Evolutionary conservation across 805 yeast species (phyloP), one percentile per base, ranked within the genome.

Genomic region (Dipodascus geniculatus): DNA sequence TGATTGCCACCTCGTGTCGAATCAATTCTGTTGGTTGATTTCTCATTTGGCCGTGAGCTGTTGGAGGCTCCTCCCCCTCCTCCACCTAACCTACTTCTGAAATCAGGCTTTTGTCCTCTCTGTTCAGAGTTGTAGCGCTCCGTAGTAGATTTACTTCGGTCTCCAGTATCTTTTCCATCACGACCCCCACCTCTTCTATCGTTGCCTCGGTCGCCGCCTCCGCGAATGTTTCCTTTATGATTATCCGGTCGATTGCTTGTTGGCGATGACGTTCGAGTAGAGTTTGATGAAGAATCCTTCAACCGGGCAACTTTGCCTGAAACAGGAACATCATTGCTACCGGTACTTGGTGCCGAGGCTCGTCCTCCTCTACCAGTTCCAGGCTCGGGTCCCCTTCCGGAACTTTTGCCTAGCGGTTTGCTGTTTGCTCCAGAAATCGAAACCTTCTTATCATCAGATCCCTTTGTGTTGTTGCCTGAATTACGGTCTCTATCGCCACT

Each of bases 131-230:
- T 14, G 51, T n/a, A 22, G 56, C 56, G 0, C 54, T 19, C 2
- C 51, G 31, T 19, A 48, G 56, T 19, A 11, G 4, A 6, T n/a
- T 38, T 38, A 11, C 44, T n/a, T 19, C 55, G 42, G 4, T 48
- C 44, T 14, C 54, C 20, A 20, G 19, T 24, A 20, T 56, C 57
- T 1, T 54, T 22, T 24, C 49, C 53, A 3, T 51, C 56, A 11
- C 52, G 52, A 11, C 22, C 49, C 3, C 54, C 51, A 17, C 58
- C 16, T 33, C 49, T 20, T 20, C 35, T 20, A 17, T 16, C 55
- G 14, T 38, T 28, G 14, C 35, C 35, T 8, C 35, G 35, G 35
- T 28, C 35, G 14, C 14, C 4, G n/a, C 22, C 52, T 23, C 44
- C 48, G 22, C 54, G 23, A 11, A 28, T 3, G 4, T 51, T 56